phyloP scores from a whole-genome alignment of 2,329 filamentous ascomycete genomes.

The Neofusicoccum parvum region DNA sequence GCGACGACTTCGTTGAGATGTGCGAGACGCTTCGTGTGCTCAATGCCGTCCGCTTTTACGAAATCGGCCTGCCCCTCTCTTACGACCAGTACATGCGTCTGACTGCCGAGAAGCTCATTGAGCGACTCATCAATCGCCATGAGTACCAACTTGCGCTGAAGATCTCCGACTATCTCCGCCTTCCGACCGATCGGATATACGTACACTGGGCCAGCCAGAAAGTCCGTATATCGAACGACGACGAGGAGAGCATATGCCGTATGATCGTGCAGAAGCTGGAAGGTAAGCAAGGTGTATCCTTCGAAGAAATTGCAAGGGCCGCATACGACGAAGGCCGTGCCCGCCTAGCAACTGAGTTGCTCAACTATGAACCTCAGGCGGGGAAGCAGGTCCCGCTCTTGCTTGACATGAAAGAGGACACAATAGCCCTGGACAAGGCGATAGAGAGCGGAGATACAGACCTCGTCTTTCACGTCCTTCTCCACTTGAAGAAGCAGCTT shows the following conservation, averaged over 20 bases:
- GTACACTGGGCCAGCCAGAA: slow-evolving; percentile 97
- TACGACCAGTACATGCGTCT: slow-evolving; percentile 93
- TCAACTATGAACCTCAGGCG: slow-evolving; percentile 91
- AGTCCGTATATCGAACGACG: slow-evolving; percentile 78
- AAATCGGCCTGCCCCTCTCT: slow-evolving; percentile 85
- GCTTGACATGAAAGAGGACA: slow-evolving; percentile 93
- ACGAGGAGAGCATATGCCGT: slow-evolving; percentile 85
- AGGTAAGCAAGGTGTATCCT: slow-evolving; percentile 90
- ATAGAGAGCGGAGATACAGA: slow-evolving; percentile 95
- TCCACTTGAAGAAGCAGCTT: slow-evolving; percentile 86
- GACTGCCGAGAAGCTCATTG: slow-evolving; percentile 84
- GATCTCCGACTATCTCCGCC: slow-evolving; percentile 81
- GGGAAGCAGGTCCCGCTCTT: slow-evolving; percentile 95
- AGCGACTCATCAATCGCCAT: slow-evolving; percentile 81
- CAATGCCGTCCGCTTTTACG: slow-evolving; percentile 89
- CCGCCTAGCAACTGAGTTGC: slow-evolving; percentile 83
- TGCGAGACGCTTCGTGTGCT: slow-evolving; percentile 90
- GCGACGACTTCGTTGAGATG: slow-evolving; percentile 98
- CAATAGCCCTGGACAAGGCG: slow-evolving; percentile 92
- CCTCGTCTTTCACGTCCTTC: slow-evolving; percentile 83
- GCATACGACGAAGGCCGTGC: slow-evolving; percentile 92
- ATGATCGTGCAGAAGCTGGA: slow-evolving; percentile 84
- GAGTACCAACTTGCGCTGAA: slow-evolving; percentile 90
- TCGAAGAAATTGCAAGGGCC: slow-evolving; percentile 88
- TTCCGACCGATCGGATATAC: slow-evolving; percentile 88